These are phyloP conservation scores for Fusarium pseudograminearum DNA, from an alignment of 2,329 filamentous ascomycete genomes.

Conservation along the genomic window DNA sequence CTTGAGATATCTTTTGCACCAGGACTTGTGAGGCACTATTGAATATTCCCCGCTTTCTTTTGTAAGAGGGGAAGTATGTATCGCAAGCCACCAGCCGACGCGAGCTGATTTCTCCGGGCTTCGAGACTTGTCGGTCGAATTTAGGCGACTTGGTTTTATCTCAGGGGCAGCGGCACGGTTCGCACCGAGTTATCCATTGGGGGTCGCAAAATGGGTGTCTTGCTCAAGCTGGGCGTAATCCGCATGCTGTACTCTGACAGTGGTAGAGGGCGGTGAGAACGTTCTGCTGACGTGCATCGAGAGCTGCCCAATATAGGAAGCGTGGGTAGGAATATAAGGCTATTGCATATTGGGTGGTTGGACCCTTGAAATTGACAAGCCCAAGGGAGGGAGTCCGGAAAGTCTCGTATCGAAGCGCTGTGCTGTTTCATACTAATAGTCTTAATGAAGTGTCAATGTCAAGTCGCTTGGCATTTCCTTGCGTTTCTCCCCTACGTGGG, in stretches of 20 bases:
- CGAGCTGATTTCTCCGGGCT: slow-evolving; percentile 12
- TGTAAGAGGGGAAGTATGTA: not conserved
- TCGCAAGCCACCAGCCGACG: slow-evolving; percentile 2
- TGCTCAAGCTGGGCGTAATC: slow-evolving; percentile 23
- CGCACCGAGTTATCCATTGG: slow-evolving; percentile 15
- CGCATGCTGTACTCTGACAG: slow-evolving; percentile 19
- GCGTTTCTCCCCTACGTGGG: not conserved
- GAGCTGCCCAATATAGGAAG: slow-evolving; percentile 15
- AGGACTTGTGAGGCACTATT: not conserved
- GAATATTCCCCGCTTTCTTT: slow-evolving; percentile 11
- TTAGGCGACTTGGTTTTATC: slow-evolving; percentile 10
- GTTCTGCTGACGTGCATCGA: slow-evolving; percentile 37
- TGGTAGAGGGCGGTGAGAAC: slow-evolving; percentile 36
- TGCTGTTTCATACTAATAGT: slow-evolving; percentile 2
- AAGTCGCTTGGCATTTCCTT: not conserved
- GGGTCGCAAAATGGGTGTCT: slow-evolving; percentile 5
- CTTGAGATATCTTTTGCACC: slow-evolving; percentile 5
- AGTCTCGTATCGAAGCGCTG: slow-evolving; percentile 7
- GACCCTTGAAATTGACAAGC: slow-evolving; percentile 28
- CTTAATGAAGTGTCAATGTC: not conserved
- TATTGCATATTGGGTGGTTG: slow-evolving; percentile 17
- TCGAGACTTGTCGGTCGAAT: slow-evolving; percentile 11
- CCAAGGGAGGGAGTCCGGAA: slow-evolving; percentile 1
- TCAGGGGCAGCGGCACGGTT: slow-evolving; percentile 30
- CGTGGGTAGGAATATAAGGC: slow-evolving; percentile 1